phyloP scores from a whole-genome alignment of 768 basidiomycete species.

The Lentinula raphanica region DNA sequence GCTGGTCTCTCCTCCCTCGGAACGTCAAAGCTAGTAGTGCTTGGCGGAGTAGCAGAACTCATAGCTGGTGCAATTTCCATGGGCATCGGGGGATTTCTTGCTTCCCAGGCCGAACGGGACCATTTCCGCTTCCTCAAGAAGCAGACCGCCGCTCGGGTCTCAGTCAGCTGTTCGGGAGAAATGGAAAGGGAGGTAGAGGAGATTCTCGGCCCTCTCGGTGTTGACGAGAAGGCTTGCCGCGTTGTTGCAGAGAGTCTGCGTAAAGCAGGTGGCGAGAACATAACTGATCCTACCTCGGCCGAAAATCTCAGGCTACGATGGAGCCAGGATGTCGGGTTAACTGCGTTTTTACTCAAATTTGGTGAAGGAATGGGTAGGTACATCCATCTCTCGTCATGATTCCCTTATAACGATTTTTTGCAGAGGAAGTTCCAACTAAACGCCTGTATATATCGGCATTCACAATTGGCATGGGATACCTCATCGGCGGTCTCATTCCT shows the following conservation, averaged over 20 bases:
- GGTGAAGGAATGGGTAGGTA: slow-evolving; percentile 83
- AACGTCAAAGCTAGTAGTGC: slow-evolving; percentile 84
- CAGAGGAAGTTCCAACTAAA: slow-evolving; percentile 84
- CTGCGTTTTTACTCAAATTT: slow-evolving; percentile 92
- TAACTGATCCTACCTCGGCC: neutral
- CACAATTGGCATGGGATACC: slow-evolving; percentile 94
- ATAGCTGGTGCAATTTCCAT: slow-evolving; percentile 96
- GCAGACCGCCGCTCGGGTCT: slow-evolving; percentile 76
- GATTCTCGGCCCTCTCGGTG: slow-evolving; percentile 83
- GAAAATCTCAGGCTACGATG: slow-evolving; percentile 37
- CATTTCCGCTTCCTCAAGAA: slow-evolving; percentile 80
- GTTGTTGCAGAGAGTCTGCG: slow-evolving; percentile 74
- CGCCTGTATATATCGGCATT: slow-evolving; percentile 88
- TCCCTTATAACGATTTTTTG: neutral
- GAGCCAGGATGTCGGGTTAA: slow-evolving; percentile 79
- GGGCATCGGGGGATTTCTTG: slow-evolving; percentile 98
- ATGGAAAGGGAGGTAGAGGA: slow-evolving; percentile 93
- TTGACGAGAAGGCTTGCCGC: slow-evolving; percentile 76
- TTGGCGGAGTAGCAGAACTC: slow-evolving; percentile 93
- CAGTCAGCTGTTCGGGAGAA: slow-evolving; percentile 86
- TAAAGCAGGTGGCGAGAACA: slow-evolving; percentile 52
- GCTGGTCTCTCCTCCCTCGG: slow-evolving; percentile 89
- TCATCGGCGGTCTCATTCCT: slow-evolving; percentile 89
- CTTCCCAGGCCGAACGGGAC: slow-evolving; percentile 94
- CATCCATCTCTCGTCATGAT: neutral